These are phyloP conservation scores for Exophiala oligosperma DNA, from an alignment of 2,329 filamentous ascomycete species.

Conservation along the genomic window DNA sequence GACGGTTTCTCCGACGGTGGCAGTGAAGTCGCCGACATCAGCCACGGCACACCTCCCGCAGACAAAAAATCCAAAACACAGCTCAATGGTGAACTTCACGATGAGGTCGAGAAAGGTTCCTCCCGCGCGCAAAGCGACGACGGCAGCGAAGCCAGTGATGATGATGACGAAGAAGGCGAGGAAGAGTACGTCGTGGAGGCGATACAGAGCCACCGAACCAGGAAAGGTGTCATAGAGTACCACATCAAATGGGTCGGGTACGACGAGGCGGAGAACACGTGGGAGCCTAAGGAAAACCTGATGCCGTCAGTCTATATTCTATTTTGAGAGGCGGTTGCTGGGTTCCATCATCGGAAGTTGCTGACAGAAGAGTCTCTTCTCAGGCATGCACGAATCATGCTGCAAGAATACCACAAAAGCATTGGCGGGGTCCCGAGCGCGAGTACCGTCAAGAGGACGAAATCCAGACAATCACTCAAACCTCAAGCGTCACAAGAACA, in stretches of 20 bases:
- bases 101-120: slow-evolving; percentile 31
- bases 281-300: slow-evolving; percentile 48
- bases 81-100: slow-evolving; percentile 23
- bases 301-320: slow-evolving; percentile 33
- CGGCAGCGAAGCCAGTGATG: slow-evolving; percentile 37
- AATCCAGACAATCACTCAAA: slow-evolving; percentile 30
- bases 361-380: neutral
- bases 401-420: slow-evolving; percentile 43
- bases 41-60: slow-evolving; percentile 2
- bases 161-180: slow-evolving; percentile 38
- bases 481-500: slow-evolving; percentile 25
- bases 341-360: neutral
- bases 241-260: slow-evolving; percentile 52
- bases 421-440: slow-evolving; percentile 42
- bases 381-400: slow-evolving; percentile 36
- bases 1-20: slow-evolving; percentile 1
- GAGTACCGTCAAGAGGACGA: slow-evolving; percentile 23
- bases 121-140: slow-evolving; percentile 31
- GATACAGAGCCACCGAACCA: slow-evolving; percentile 4
- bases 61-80: slow-evolving; percentile 18
- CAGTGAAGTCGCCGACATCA: slow-evolving; percentile 7
- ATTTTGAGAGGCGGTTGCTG: neutral
- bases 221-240: slow-evolving; percentile 33
- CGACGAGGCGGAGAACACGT: slow-evolving; percentile 43
- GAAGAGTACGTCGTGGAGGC: slow-evolving; percentile 31